Base-by-base conservation (phyloP, 345 rosid genomes). In the Balakata baccata region DNA sequence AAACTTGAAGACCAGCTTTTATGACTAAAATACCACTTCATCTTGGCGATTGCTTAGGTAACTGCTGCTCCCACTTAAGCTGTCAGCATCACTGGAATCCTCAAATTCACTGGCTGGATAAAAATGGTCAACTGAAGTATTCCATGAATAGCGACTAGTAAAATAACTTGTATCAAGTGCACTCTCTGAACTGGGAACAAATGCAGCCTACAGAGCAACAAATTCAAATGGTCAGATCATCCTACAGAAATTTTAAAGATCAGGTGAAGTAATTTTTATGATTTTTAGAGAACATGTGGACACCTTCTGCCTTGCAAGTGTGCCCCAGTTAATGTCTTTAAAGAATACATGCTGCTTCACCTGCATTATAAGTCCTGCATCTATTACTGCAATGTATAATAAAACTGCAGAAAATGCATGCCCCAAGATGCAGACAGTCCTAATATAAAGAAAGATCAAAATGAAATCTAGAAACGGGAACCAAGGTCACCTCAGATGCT, bases 261-360 rank as follows among this genome's bases (percentile, higher is more conserved):
- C 10, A 20, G 29, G 43, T 38, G 9, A 1, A 34, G 16, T 38
- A 39, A 56, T 34, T 43, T 16, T 64, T 49, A 73, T 12, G 38
- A 38, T 20, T 22, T 49, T 66, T 53, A 50, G 67, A 39, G 17
- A 70, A 96, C 98, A 74, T 22, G 53, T 66, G 3, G 16, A 74
- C 66, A 92, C 99, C 97, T 93, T 96, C 80, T 96, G 97, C 75
- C 99, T 86, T 23, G 97, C 97, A 82, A 96, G 90, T 18, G 98
- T 96, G 78, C 91, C 95, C 99, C 99, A 92, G 76, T 89, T 94
- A 75, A 92, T 88, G 80, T 96, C 87, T 82, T 93, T 96, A 81
- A 96, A 91, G 87, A 96, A 96, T 65, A 71, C 69, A 73, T 96
- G 99, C 80, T 89, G 89, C 85, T 93, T 96, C 70, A 96, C 98